Percentiles rank a stretch among this genome's conserved stretches.
Evolutionary conservation across 768 basidiomycete genomes (phyloP).

Genomic region (Hericium coralloides): DNA sequence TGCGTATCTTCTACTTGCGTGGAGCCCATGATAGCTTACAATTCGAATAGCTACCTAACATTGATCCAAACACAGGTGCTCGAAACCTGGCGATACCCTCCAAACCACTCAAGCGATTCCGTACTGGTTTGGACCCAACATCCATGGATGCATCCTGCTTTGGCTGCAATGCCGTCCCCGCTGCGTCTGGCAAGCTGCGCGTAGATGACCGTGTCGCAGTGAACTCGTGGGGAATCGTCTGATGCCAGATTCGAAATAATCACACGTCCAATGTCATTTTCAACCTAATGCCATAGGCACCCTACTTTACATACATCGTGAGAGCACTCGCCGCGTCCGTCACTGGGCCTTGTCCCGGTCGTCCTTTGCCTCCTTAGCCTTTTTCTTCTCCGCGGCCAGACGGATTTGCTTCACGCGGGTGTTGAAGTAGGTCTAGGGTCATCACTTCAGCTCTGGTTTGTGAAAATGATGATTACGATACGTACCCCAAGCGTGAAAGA

Average conservation of each 20-base stretch:
- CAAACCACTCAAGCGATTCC: conserved; percentile 68
- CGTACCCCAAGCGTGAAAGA: conserved; percentile 72
- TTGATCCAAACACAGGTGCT: conserved; percentile 53
- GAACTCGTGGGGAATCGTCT: conserved; percentile 16
- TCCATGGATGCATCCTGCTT: conserved; percentile 48
- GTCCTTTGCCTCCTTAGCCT: conserved; percentile 13
- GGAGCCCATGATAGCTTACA: conserved; percentile 5
- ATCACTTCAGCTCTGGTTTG: neutral
- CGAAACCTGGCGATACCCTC: conserved; percentile 68
- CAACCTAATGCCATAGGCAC: too few relatives aligned
- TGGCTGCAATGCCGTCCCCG: conserved; percentile 55
- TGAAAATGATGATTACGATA: conserved; percentile 9
- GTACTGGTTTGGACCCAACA: conserved; percentile 45
- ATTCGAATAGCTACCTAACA: conserved; percentile 57
- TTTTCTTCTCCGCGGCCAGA: conserved; percentile 38
- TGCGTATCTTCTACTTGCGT: conserved; percentile 24
- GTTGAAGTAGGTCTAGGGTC: conserved; percentile 57
- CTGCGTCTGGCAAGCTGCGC: conserved; percentile 38
- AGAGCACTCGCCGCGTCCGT: neutral
- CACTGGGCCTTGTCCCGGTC: conserved; percentile 5
- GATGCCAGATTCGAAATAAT: neutral
- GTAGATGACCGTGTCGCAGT: conserved; percentile 52
- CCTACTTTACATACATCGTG: neutral
- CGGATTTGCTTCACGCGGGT: conserved; percentile 53
- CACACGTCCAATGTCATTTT: too few relatives aligned